Percentiles rank a stretch among this genome's conserved stretches.
phyloP scores from a whole-genome alignment of 257 asterid species.

The Avicennia marina region DNA sequence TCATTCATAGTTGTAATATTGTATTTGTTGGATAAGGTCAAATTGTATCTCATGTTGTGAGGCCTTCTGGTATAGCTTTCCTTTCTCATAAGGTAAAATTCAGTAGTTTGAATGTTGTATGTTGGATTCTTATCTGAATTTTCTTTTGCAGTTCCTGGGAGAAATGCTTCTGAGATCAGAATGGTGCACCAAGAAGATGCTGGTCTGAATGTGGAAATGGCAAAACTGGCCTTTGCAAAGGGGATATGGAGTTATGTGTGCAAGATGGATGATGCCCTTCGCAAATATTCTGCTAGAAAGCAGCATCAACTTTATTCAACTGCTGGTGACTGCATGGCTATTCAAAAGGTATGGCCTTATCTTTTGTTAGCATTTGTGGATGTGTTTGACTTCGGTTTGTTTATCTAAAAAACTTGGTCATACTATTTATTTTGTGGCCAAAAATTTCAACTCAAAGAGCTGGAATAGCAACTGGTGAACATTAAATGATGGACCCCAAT shows the following conservation, averaged over 20 bases:
- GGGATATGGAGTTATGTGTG: conserved; percentile 86
- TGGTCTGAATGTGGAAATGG: conserved; percentile 80
- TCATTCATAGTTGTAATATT: too few relatives aligned
- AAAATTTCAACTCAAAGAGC: neutral
- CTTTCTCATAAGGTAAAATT: too few relatives aligned
- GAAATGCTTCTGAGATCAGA: conserved; percentile 86
- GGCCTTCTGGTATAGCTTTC: too few relatives aligned
- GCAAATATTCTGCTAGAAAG: conserved; percentile 42
- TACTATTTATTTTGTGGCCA: neutral
- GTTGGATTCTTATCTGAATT: conserved; percentile 5
- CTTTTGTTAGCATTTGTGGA: conserved; percentile 5
- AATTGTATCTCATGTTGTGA: too few relatives aligned
- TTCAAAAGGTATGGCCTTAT: conserved; percentile 51
- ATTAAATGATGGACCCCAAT: neutral
- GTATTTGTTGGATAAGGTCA: too few relatives aligned
- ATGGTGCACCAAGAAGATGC: conserved; percentile 98
- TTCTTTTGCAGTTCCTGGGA: conserved; percentile 59
- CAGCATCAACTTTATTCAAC: conserved; percentile 26
- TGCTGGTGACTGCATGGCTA: conserved; percentile 24
- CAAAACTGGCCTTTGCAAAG: conserved; percentile 76
- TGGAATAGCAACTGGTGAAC: neutral
- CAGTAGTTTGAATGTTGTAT: neutral
- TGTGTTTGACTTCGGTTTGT: neutral
- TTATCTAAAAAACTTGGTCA: neutral
- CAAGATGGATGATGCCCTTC: conserved; percentile 78